phyloP scores from a whole-genome alignment of 2,329 filamentous ascomycete species.

The Clarireedia homoeocarpa region DNA sequence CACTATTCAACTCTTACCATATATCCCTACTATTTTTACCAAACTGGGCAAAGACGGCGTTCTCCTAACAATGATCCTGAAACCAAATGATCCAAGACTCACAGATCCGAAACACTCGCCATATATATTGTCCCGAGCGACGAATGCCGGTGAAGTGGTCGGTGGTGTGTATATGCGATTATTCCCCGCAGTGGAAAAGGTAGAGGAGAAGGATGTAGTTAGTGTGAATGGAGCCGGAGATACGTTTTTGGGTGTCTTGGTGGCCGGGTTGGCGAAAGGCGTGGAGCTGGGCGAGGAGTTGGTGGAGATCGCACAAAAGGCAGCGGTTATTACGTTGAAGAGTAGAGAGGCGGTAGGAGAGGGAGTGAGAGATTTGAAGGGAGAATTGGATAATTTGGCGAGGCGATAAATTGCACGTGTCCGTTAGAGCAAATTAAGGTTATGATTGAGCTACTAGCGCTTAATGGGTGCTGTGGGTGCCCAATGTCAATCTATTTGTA shows the following conservation, averaged over 20 bases:
- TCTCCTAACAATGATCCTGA: conserved; percentile 64
- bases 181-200: conserved; percentile 51
- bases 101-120: conserved; percentile 51
- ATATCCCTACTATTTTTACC: conserved; percentile 75
- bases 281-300: conserved; percentile 44
- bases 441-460: background rate
- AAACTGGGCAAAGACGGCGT: conserved; percentile 62
- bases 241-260: conserved; percentile 77
- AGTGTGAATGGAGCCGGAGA: conserved; percentile 95
- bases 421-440: too few relatives aligned
- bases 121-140: conserved; percentile 63
- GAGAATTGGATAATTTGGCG: background rate
- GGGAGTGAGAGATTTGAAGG: background rate
- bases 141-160: conserved; percentile 42
- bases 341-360: conserved; percentile 59
- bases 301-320: conserved; percentile 73
- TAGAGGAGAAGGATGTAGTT: conserved; percentile 64
- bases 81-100: conserved; percentile 59
- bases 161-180: conserved; percentile 79
- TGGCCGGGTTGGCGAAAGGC: conserved; percentile 64
- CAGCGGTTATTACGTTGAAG: conserved; percentile 70
- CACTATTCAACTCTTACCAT: conserved; percentile 76
- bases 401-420: background rate
- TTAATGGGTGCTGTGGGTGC: background rate
- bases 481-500: too few relatives aligned